Percentiles rank a stretch among this genome's conserved stretches.
These are phyloP conservation scores for Penicillium digitatum DNA, from an alignment of 2,329 filamentous ascomycete species.

Conservation along the genomic window DNA sequence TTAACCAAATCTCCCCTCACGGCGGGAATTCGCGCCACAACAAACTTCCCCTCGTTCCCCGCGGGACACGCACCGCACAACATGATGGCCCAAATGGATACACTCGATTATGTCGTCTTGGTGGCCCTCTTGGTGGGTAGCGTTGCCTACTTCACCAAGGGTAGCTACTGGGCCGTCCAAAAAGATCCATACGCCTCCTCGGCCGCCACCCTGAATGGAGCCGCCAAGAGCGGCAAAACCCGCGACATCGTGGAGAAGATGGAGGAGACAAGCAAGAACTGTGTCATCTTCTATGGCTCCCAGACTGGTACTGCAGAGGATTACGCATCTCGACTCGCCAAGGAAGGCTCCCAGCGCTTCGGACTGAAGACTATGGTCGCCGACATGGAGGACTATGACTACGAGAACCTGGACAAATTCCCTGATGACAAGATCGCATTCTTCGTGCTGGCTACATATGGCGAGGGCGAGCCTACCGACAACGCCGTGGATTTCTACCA, in stretches of 20 bases:
- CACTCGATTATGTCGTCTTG: slow-evolving; percentile 90
- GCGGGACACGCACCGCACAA: not conserved
- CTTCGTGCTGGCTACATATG: slow-evolving; percentile 95
- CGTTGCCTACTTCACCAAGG: slow-evolving; percentile 95
- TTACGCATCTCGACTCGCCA: slow-evolving; percentile 91
- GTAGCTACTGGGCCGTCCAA: slow-evolving; percentile 74
- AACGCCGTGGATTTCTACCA: slow-evolving; percentile 99
- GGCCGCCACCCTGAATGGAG: slow-evolving; percentile 58
- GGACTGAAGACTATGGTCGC: slow-evolving; percentile 97
- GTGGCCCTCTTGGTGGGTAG: slow-evolving; percentile 79
- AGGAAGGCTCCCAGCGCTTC: slow-evolving; percentile 94
- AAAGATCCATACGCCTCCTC: slow-evolving; percentile 85
- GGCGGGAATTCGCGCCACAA: slow-evolving; percentile 3
- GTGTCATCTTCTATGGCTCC: slow-evolving; percentile 96
- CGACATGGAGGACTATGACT: slow-evolving; percentile 96
- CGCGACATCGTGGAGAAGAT: slow-evolving; percentile 93
- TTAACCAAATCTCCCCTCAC: not conserved
- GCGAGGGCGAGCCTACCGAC: slow-evolving; percentile 96
- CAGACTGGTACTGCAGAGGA: slow-evolving; percentile 98
- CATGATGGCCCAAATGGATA: slow-evolving; percentile 90
- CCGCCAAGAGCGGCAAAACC: slow-evolving; percentile 74
- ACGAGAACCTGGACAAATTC: slow-evolving; percentile 83
- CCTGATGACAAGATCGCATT: slow-evolving; percentile 87
- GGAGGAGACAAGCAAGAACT: slow-evolving; percentile 94
- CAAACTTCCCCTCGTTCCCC: slow-evolving; percentile 5